Conservation (phyloP, 2,329 filamentous ascomycete species). For the Basipetospora chlamydospora region DNA sequence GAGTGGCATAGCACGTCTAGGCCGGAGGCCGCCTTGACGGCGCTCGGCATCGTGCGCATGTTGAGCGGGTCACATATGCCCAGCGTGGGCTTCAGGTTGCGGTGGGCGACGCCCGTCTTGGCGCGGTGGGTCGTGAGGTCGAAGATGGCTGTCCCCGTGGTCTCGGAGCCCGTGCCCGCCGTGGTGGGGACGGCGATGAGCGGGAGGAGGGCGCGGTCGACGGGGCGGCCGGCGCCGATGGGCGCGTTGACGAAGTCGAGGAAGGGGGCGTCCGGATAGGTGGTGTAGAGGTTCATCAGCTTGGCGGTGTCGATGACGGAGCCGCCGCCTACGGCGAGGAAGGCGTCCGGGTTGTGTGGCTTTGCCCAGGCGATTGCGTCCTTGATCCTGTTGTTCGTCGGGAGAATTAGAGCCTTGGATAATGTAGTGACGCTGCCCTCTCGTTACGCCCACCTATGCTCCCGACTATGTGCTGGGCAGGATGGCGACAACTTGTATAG, state of each 20-base stretch:
- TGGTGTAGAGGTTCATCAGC: conserved; percentile 92
- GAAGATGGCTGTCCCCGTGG: conserved; percentile 95
- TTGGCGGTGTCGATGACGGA: conserved; percentile 98
- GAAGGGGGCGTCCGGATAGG: conserved; percentile 84
- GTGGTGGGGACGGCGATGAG: conserved; percentile 66
- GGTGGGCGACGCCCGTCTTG: conserved; percentile 91
- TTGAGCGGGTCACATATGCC: conserved; percentile 80
- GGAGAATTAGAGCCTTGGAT: neutral
- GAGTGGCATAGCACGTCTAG: conserved; percentile 92
- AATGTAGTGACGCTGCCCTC: too few relatives aligned
- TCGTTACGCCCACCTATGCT: too few relatives aligned
- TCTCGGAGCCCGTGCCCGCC: conserved; percentile 81
- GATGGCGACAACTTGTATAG: too few relatives aligned
- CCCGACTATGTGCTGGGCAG: too few relatives aligned
- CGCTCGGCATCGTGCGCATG: conserved; percentile 87
- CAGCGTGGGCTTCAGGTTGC: conserved; percentile 87
- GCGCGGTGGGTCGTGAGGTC: conserved; percentile 79
- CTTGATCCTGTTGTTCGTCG: conserved; percentile 52
- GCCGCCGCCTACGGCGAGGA: conserved; percentile 81
- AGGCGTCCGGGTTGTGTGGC: conserved; percentile 69
- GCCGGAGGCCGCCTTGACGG: conserved; percentile 82
- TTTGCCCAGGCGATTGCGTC: conserved; percentile 82
- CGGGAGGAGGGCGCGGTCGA: conserved; percentile 50
- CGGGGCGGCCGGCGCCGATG: conserved; percentile 65
- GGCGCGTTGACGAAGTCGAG: conserved; percentile 97